A percentile compares a stretch with the other conserved stretches of the same genome.
phyloP scores from a whole-genome alignment of 352 stramenopile genomes.

The Aphanomyces astaci region DNA sequence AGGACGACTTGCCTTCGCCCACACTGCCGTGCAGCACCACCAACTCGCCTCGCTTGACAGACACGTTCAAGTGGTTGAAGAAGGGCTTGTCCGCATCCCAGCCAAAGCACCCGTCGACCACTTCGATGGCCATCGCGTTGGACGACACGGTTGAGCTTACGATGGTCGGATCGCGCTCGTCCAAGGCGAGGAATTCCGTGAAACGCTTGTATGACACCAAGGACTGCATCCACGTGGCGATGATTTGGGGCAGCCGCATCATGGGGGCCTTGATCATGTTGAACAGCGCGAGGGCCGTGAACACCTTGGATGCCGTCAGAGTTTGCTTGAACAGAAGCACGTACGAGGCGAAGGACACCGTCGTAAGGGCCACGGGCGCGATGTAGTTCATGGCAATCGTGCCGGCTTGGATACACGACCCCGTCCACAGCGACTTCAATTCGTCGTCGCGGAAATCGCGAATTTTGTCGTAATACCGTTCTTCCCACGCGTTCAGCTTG shows the following conservation, averaged over 20 bases:
- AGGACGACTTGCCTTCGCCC: conserved; percentile 16
- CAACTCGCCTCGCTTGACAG: conserved; percentile 32
- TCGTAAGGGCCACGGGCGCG: conserved; percentile 27
- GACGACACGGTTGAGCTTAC: conserved; percentile 2
- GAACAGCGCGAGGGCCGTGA: conserved; percentile 27
- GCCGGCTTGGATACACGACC: conserved; percentile 13
- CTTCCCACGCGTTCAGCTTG: no score
- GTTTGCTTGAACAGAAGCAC: conserved; percentile 17
- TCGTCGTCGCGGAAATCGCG: conserved; percentile 32
- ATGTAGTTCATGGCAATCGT: conserved; percentile 24
- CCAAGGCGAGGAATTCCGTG: conserved; percentile 24
- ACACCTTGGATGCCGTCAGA: conserved; percentile 26
- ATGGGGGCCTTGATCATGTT: conserved; percentile 26
- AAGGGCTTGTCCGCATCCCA: conserved; percentile 24
- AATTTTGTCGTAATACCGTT: conserved; percentile 33
- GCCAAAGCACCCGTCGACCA: conserved; percentile 28
- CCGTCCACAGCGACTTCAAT: conserved; percentile 8
- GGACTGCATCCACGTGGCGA: conserved; percentile 26
- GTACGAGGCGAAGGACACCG: conserved; percentile 25
- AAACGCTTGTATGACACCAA: conserved; percentile 28
- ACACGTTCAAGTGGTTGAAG: conserved; percentile 25
- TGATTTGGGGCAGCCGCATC: conserved; percentile 20
- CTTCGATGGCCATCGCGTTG: conserved; percentile 24
- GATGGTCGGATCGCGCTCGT: conserved; percentile 17
- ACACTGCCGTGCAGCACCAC: conserved; percentile 50